phyloP scores from a whole-genome alignment of 352 stramenopile genomes.

The Phytophthora sp. region DNA sequence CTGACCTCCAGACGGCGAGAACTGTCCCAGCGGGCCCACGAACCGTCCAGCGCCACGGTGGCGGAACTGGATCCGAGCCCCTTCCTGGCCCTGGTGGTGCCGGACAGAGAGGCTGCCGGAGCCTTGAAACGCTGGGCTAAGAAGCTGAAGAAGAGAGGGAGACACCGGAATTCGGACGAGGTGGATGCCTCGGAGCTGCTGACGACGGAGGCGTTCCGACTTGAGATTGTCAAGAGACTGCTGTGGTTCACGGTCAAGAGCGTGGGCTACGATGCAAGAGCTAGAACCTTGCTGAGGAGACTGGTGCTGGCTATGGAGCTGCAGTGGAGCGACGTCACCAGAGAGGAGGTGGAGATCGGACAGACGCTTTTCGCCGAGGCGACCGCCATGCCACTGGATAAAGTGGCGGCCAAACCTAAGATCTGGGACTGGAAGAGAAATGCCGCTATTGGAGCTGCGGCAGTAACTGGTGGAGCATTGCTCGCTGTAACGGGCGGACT shows the following conservation, averaged over 20 bases:
- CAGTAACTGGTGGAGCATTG: slow-evolving; percentile 72
- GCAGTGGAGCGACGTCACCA: slow-evolving; percentile 63
- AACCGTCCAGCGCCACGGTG: slow-evolving; percentile 15
- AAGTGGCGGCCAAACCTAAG: slow-evolving; percentile 55
- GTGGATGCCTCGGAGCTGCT: slow-evolving; percentile 17
- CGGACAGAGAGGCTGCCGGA: slow-evolving; percentile 23
- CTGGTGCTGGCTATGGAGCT: slow-evolving; percentile 58
- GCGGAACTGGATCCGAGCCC: slow-evolving; percentile 57
- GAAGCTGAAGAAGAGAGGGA: slow-evolving; percentile 36
- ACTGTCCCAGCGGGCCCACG: slow-evolving; percentile 23
- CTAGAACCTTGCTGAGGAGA: slow-evolving; percentile 59
- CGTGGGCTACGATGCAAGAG: slow-evolving; percentile 78
- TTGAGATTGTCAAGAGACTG: slow-evolving; percentile 65
- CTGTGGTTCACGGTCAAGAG: slow-evolving; percentile 84
- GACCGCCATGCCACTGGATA: slow-evolving; percentile 74
- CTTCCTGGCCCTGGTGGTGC: slow-evolving; percentile 65
- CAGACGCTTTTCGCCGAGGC: slow-evolving; percentile 76
- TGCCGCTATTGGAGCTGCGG: slow-evolving; percentile 66
- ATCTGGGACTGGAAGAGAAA: slow-evolving; percentile 87
- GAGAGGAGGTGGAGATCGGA: slow-evolving; percentile 73
- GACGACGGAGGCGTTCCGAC: slow-evolving; percentile 48
- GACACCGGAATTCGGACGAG: slow-evolving; percentile 9
- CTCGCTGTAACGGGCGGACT: slow-evolving; percentile 78
- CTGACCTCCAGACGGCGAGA: slow-evolving; percentile 43
- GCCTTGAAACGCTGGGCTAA: slow-evolving; percentile 37